Evolutionary conservation across 768 basidiomycete species (phyloP), one percentile per base, ranked within the genome.

Genomic region (Agaricus blazei): DNA sequence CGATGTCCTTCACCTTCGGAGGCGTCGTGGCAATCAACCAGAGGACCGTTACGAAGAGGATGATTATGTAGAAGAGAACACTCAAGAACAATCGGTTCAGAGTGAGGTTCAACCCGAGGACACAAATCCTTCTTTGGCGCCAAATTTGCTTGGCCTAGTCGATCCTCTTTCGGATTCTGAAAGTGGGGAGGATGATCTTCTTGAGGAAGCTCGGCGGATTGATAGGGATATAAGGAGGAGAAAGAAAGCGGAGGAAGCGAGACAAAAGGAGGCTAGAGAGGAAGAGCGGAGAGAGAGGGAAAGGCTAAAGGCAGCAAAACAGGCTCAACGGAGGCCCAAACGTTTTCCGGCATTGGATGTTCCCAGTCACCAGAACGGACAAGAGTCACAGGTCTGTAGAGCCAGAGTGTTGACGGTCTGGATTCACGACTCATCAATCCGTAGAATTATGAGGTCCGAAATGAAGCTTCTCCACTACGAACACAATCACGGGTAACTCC

Each of bases 21-120:
- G 42, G 28, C 54, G 31, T 24, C 48, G 54, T 37, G 23, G 23
- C 3, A 31, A 56, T 44, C 48, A 37, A 14, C 48, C 19, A 31
- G 54, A 50, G n/a, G 54, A 56, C 19, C 54, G 15, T 9, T 56
- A 56, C 23, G 48, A 56, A 24, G 54, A 55, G 31, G 52, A 46
- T 24, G 53, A 51, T 1, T 49, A 50, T 15, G 48, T 44, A 14
- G 27, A 50, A 42, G 54, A 50, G 29, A 48, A 56, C 4, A 50
- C 54, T 19, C 54, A 56, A 14, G 40, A 50, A 15, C 54, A 49
- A n/a, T 8, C 14, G 11, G 36, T 2, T 26, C 28, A 19, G 14
- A 27, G 26, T 28, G 42, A 56, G 27, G 42, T 19, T 15, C 54
- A 56, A 45, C 26, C 26, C 2, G 40, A 50, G 48, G 14, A 31